Percentiles rank a stretch among this genome's conserved stretches.
Evolutionary conservation across 306 rosid species (phyloP).

Genomic region (Lagenaria siceraria): DNA sequence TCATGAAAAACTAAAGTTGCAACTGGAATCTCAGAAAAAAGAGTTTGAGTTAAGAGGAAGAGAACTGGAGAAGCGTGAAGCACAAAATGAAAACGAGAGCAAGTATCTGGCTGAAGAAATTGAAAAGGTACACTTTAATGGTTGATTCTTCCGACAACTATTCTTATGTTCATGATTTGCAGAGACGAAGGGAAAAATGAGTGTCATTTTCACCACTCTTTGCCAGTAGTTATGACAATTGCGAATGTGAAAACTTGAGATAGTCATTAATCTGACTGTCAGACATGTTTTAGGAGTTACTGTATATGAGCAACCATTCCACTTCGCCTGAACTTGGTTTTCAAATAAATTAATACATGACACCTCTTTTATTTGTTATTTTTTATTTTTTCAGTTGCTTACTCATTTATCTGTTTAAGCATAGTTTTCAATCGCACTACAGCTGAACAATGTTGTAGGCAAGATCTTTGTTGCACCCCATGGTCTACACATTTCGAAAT

Average conservation of each 20-base stretch:
- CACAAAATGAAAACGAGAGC: constrained; percentile 67
- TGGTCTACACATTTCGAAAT: neutral
- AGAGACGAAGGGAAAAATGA: neutral
- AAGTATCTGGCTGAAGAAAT: constrained; percentile 70
- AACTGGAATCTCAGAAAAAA: constrained; percentile 67
- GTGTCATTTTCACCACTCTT: neutral
- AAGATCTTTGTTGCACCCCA: neutral
- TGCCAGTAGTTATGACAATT: neutral
- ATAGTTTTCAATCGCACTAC: neutral
- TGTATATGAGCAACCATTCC: too few relatives aligned
- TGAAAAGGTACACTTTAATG: constrained; percentile 38
- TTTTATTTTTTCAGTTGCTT: neutral
- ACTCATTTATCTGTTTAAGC: neutral
- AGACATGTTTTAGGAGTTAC: neutral
- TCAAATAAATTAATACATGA: neutral
- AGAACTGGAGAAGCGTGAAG: constrained; percentile 85
- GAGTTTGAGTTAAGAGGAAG: constrained; percentile 55
- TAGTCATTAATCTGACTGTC: neutral
- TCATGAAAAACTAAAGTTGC: constrained; percentile 66
- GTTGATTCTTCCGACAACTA: neutral
- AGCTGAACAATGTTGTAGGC: neutral
- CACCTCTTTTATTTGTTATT: too few relatives aligned
- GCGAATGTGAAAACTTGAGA: neutral
- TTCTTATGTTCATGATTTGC: neutral
- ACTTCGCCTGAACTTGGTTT: neutral